Base-by-base conservation (phyloP, 1,284 basidiomycete species). In the Tilletia walkeri region DNA sequence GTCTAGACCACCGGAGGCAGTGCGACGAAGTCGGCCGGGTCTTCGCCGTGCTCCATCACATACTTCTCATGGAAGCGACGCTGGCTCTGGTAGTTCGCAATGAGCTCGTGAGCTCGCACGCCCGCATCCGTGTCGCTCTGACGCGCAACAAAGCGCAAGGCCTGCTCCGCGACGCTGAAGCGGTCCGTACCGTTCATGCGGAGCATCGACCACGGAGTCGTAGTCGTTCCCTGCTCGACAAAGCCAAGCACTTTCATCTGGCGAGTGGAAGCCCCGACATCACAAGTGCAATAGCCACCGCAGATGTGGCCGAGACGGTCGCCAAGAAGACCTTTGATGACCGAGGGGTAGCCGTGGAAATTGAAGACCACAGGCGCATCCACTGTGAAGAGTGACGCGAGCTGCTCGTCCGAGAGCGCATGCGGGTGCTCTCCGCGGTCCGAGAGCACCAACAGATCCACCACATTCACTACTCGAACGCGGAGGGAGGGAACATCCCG, bases 401-500 rank as follows among this genome's bases (percentile, higher is more conserved):
- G 94, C 34, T 88, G 88, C 1, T 87, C 87, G 59, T 88, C 86
- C 73, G 84, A 86, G 65, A 94, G 86, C 0, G 91, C 88, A 76
- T 94, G 93, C 2, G 93, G 93, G 81, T 95, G 93, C 59, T 89
- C 89, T 24, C 84, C 84, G 5, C 87, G 85, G 18, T 88, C 88
- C 49, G 78, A 75, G 24, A 94, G 87, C 71, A 94, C 90, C 88
- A 94, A 91, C 36, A 92, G 85, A 78, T 92, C 91, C 65, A 80
- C 75, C 38, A 84, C 66, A 70, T 83, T 84, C 73, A 84, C 74
- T 49, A 82, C 78, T 4, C 84, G 74, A 4, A 82, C 75, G 3
- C 82, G 73, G 3, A 84, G 68, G 18, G 85, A 73, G 30, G 69
- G 59, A n/a, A 77, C 76, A 69, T 86, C 85, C 54, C 76, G 68